A percentile compares a stretch with the other conserved stretches of the same genome.
These are phyloP conservation scores for Penicillium canariense DNA, from an alignment of 495 filamentous ascomycete species.

Conservation along the genomic window DNA sequence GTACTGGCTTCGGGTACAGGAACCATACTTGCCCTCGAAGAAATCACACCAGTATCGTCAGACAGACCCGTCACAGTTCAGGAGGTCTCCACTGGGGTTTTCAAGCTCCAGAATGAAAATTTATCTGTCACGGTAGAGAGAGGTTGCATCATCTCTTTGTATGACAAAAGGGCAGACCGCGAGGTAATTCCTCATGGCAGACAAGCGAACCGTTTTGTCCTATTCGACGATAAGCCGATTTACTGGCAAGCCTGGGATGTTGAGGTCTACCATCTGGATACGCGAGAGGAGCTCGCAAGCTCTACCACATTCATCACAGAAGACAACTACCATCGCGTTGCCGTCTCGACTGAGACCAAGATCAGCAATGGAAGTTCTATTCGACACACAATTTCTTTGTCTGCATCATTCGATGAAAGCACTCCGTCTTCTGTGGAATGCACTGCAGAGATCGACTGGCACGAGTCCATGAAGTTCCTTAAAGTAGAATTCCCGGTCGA, in stretches of 20 bases:
- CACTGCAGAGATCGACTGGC: slow-evolving; percentile 83
- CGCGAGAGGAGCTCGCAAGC: slow-evolving; percentile 68
- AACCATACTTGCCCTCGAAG: slow-evolving; percentile 46
- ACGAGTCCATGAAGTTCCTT: slow-evolving; percentile 93
- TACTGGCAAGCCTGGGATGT: slow-evolving; percentile 99
- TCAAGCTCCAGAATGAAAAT: slow-evolving; percentile 71
- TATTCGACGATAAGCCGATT: slow-evolving; percentile 96
- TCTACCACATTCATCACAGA: slow-evolving; percentile 65
- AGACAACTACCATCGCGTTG: slow-evolving; percentile 66
- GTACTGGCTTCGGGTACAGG: slow-evolving; percentile 20
- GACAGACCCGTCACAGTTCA: slow-evolving; percentile 51
- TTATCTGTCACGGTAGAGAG: slow-evolving; percentile 66
- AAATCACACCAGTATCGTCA: slow-evolving; percentile 29
- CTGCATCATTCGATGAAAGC: slow-evolving; percentile 57
- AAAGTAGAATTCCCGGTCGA: slow-evolving; percentile 99
- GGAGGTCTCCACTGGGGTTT: slow-evolving; percentile 66
- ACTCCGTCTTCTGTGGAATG: slow-evolving; percentile 70
- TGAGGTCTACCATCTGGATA: slow-evolving; percentile 91
- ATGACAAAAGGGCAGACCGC: slow-evolving; percentile 64
- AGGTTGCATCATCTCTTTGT: slow-evolving; percentile 81
- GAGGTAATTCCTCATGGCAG: slow-evolving; percentile 77
- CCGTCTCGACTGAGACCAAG: slow-evolving; percentile 73
- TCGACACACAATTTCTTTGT: slow-evolving; percentile 81
- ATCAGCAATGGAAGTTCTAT: slow-evolving; percentile 86
- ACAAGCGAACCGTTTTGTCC: slow-evolving; percentile 86